Evolutionary conservation across 306 rosid species (phyloP).

Genomic region (Urtica urens): DNA sequence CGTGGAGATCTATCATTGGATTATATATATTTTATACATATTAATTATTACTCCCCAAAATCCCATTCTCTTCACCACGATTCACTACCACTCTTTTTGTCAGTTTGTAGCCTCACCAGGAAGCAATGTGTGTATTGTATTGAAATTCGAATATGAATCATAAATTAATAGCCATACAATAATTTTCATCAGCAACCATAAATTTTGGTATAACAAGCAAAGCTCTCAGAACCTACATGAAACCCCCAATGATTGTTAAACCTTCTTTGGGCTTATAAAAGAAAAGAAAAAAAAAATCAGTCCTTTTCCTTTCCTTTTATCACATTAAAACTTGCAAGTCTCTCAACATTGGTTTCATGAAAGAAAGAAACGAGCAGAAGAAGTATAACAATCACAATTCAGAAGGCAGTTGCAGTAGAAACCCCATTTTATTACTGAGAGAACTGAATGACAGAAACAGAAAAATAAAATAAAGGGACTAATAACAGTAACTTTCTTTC

Average conservation of each 20-base stretch:
- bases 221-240: background rate
- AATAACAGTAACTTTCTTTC: slow-evolving; percentile 17
- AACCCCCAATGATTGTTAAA: background rate
- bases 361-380: slow-evolving; percentile 20
- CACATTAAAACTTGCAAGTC: slow-evolving; percentile 11
- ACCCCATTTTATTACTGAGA: slow-evolving; percentile 52
- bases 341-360: slow-evolving; percentile 15
- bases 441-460: slow-evolving; percentile 27
- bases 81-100: slow-evolving; percentile 26
- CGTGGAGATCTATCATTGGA: slow-evolving; percentile 31
- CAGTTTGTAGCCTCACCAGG: slow-evolving; percentile 38
- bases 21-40: slow-evolving; percentile 10
- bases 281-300: background rate
- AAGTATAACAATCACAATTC: slow-evolving; percentile 29
- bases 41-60: slow-evolving; percentile 13
- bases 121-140: slow-evolving; percentile 25
- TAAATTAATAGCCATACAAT: slow-evolving; percentile 13
- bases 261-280: background rate
- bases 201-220: background rate
- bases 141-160: too few relatives aligned
- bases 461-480: slow-evolving; percentile 21
- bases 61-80: too few relatives aligned
- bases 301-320: background rate
- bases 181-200: too few relatives aligned
- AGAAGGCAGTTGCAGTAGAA: slow-evolving; percentile 24